phyloP scores from a whole-genome alignment of 2,329 filamentous ascomycete genomes.

The Fusarium dlaminii region DNA sequence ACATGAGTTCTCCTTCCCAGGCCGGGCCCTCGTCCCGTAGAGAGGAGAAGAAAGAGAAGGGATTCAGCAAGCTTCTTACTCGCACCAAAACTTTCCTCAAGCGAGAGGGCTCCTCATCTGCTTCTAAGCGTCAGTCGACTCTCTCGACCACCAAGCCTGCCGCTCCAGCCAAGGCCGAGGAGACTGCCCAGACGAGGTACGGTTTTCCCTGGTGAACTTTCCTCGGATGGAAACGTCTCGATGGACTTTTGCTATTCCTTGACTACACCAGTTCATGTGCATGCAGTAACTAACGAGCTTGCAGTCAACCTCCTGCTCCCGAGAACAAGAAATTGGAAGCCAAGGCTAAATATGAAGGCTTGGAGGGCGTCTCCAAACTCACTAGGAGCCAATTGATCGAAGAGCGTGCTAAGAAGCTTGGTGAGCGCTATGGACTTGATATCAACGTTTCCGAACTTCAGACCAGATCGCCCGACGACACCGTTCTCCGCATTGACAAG shows the following conservation, averaged over 20 bases:
- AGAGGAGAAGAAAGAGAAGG: constrained; percentile 55
- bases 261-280: background rate
- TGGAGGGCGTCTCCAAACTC: constrained; percentile 51
- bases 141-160: constrained; percentile 33
- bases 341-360: constrained; percentile 42
- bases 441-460: constrained; percentile 65
- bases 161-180: constrained; percentile 34
- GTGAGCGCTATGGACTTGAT: constrained; percentile 64
- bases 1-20: constrained; percentile 57
- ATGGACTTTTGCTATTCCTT: background rate
- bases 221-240: background rate
- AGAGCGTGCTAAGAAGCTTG: constrained; percentile 65
- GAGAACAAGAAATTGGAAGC: constrained; percentile 39
- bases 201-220: constrained; percentile 2
- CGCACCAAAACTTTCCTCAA: constrained; percentile 62
- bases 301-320: constrained; percentile 30
- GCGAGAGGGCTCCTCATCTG: constrained; percentile 46
- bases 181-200: constrained; percentile 42
- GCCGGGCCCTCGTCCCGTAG: constrained; percentile 48
- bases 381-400: constrained; percentile 63
- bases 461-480: constrained; percentile 58
- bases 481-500: constrained; percentile 74
- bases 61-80: constrained; percentile 58
- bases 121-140: constrained; percentile 42
- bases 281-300: constrained; percentile 6